Evolutionary conservation across 495 filamentous ascomycete species (phyloP), one percentile per base, ranked within the genome.

Genomic region (Neurospora hispaniola): DNA sequence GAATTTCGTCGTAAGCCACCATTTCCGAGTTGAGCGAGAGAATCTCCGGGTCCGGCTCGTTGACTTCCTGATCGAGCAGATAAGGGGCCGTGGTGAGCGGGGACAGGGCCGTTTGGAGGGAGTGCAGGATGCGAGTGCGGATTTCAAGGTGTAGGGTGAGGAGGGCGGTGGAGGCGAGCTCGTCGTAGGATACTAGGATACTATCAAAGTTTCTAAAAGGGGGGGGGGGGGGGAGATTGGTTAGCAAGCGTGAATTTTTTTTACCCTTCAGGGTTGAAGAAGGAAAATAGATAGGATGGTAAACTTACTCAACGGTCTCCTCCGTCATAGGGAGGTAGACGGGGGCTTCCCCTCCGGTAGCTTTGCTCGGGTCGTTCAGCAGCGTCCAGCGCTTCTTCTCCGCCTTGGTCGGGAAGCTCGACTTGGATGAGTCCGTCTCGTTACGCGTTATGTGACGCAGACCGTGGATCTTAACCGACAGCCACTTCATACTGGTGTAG

Each of bases 401-500:
- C 46, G 84, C 81, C 75, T 81, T 85, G 54, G 54, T 66, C 27
- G 83, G 82, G 70, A 85, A 76, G 35, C 77, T 82, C 6, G 84
- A 78, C 48, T 82, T 82, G 20, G 85, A 85, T 14, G 86, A 86
- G 76, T 88, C 86, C 1, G 83, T 84, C 70, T 87, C 83, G 72
- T 86, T 86, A 46, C 79, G 75, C 38, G 87, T 92, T 74, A 97
- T 91, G 74, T 92, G 89, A 35, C 95, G 89, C 44, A 98, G 86
- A 71, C 91, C 86, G 14, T 84, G 78, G 20, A 97, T 87, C 79
- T 93, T 93, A 76, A 88, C 90, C 71, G 92, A 90, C 35, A 99
- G 90, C 96, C 96, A 99, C 87, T 96, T 92, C 94, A 97, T 97
- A 86, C 95, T 98, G 73, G 92, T 97, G 79, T 96, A 94, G 27